Percentiles rank a stretch among this genome's conserved stretches.
Conservation (phyloP, 208 protist genomes). For the Wallacemonas sp. region DNA sequence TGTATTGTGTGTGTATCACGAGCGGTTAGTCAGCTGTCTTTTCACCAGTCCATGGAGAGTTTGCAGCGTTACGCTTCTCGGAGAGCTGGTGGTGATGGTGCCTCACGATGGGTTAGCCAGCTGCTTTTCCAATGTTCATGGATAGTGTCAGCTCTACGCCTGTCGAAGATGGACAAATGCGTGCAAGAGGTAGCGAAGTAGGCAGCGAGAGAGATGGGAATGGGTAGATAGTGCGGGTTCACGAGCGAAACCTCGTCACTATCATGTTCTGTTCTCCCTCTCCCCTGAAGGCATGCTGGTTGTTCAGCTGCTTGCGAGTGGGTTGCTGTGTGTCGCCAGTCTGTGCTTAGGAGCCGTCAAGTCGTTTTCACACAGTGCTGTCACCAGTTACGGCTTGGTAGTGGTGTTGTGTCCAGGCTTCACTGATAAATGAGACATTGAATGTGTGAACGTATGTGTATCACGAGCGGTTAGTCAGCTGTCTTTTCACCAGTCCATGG, state of each 20-base stretch:
- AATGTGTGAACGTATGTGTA: not conserved
- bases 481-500: constrained; percentile 7
- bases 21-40: constrained; percentile 14
- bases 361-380: not conserved
- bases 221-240: no score
- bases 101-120: constrained; percentile 18
- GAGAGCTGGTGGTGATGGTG: constrained; percentile 8
- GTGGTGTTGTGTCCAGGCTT: no score
- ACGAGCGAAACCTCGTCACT: no score
- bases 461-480: constrained; percentile 16
- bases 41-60: constrained; percentile 7
- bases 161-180: constrained; percentile 6
- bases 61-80: constrained; percentile 18
- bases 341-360: constrained; percentile 1
- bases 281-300: no score
- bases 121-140: constrained; percentile 5
- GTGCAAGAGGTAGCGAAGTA: no score
- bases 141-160: constrained; percentile 11
- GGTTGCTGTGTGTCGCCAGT: no score
- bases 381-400: no score
- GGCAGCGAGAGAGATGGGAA: no score
- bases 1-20: not conserved
- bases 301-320: no score
- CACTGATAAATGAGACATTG: no score
- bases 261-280: no score